Evolutionary conservation across 108 stramenopile species (phyloP), one percentile per base, ranked within the genome.

Genomic region (Epithemia pelagica): DNA sequence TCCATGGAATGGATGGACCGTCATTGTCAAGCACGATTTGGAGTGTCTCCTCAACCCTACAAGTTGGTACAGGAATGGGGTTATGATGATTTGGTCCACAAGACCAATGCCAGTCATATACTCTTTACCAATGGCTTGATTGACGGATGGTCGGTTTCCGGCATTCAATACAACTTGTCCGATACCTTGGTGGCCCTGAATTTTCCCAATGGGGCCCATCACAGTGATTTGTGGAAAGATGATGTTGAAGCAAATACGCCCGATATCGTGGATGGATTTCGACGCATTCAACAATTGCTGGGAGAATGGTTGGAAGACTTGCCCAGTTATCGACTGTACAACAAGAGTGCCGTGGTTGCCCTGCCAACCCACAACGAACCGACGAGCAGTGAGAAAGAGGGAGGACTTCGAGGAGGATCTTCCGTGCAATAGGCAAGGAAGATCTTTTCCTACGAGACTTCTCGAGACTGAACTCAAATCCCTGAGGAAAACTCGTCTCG

Each of bases 161-260:
- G 72, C 15, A 69, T 79, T 32, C 18, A 58, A 26, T 61, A 82
- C 51, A 75, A 72, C 28, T 51, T 84, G 27, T 82, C 82, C 21
- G 82, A 82, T 59, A 69, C 78, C 21, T 69, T 84, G 22, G 30
- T 80, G 24, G 89, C 78, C 0, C 27, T 94, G 53, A 94, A 90
- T 67, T 89, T 94, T 60, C 78, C 78, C 28, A 93, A 93, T 72
- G 92, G 92, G 1, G 92, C 92, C 1, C 92, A 93, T 74, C 88
- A 90, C 64, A 75, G 73, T 55, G 92, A 93, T 56, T 67, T 82
- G 31, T 54, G 46, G 10, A 22, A 30, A 27, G 27, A 54, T 22
- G 22, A 18, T 7, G 56, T 58, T 7, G 56, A 58, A 7, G 7
- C 7, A 23, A 21, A 58, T 27, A 58, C 56, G 56, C 25, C 26